Evolutionary conservation across 164 flowering plant species (phyloP), one percentile per base, ranked within the genome.

Genomic region (Liriodendron chinense): DNA sequence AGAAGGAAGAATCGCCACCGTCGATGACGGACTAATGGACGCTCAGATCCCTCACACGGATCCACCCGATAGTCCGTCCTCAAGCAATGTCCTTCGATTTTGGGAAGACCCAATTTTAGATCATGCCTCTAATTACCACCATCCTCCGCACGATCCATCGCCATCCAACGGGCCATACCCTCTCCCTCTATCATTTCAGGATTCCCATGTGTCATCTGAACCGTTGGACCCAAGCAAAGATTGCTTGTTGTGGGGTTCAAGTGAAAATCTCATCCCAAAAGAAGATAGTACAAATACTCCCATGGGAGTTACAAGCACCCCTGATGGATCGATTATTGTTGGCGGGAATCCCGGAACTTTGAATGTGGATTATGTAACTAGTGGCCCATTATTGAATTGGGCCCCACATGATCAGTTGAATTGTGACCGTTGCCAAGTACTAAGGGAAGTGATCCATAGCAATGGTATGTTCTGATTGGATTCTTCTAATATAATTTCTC

Each of bases 401-500:
- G 47, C 47, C 20, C 69, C 69, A 12, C n/a, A 67, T 67, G 69
- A 16, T 24, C 69, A 67, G 47, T 28, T 28, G 20, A 67, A 67
- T 67, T 67, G 69, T 18, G 47, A 14, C 16, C n/a, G n/a, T 16
- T 67, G 69, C 49, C 69, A 67, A 67, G 23, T 67, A 13, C 1
- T 67, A 20, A 67, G 69, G 20, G 69, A 67, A 67, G 69, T 67
- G n/a, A 67, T 28, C 26, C 69, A 67, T 67, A 67, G 69, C n/a
- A 67, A 67, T 67, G 69, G 69, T 67, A 67, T 28, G 47, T 67
- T 6, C n/a, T 34, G 9, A 16, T 67, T 18, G 20, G 26, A 67
- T 12, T 53, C 43, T 34, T 34, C 43, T 34, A 34, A 34, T 34
- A 34, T 34, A 34, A 34, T 34, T 34, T 6, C 43, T 4, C 43